Percentiles rank a stretch among this genome's conserved stretches.
Evolutionary conservation across 2,329 filamentous ascomycete genomes (phyloP).

Genomic region (Penicillium sp.): DNA sequence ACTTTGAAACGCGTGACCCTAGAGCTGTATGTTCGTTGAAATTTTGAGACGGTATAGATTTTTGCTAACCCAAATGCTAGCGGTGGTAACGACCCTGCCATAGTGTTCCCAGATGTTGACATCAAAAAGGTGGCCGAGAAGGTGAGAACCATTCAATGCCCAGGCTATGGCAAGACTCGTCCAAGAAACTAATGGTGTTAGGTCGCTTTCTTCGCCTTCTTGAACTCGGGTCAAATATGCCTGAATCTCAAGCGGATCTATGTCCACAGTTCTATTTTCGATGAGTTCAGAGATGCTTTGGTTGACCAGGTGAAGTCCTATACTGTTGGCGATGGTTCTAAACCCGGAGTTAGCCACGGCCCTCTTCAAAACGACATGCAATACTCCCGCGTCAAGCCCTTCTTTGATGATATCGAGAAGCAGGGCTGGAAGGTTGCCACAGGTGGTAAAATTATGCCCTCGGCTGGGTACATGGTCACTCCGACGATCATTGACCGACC

Average conservation of each 20-base stretch:
- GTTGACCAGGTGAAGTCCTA: constrained; percentile 45
- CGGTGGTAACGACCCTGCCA: constrained; percentile 57
- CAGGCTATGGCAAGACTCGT: neutral
- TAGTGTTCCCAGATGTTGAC: constrained; percentile 54
- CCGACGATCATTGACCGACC: constrained; percentile 60
- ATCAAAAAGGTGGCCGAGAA: constrained; percentile 43
- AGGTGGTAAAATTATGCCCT: constrained; percentile 45
- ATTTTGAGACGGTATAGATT: too few relatives aligned
- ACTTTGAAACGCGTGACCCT: constrained; percentile 56
- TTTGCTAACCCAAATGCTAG: neutral
- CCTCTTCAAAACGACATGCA: constrained; percentile 67
- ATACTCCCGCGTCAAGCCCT: constrained; percentile 60
- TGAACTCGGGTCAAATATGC: constrained; percentile 57
- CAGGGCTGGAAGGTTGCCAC: constrained; percentile 55
- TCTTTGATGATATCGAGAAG: constrained; percentile 56
- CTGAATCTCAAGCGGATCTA: constrained; percentile 59
- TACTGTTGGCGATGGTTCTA: constrained; percentile 35
- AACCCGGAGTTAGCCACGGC: constrained; percentile 50
- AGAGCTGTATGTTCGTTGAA: constrained; percentile 31
- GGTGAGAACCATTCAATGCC: constrained; percentile 35
- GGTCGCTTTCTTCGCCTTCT: constrained; percentile 38
- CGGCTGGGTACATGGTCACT: constrained; percentile 55
- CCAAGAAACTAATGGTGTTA: neutral
- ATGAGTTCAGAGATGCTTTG: constrained; percentile 50
- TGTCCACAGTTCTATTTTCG: constrained; percentile 60